A percentile compares a stretch with the other conserved stretches of the same genome.
Conservation (phyloP, 2,329 filamentous ascomycete genomes). For the Calonectria hongkongensis region DNA sequence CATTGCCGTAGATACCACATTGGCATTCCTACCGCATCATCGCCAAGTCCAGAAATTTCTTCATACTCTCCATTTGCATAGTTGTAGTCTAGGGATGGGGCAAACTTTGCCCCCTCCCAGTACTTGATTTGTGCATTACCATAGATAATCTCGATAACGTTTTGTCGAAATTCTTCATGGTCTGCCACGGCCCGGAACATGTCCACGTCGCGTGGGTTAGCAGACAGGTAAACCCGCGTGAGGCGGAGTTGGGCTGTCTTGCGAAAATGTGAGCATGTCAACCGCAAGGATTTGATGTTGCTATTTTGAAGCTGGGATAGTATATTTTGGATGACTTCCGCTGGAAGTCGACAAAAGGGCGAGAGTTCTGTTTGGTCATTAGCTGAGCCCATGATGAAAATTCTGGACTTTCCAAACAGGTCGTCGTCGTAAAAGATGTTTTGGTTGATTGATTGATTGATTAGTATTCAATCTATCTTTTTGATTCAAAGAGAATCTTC, state of each 20-base stretch:
- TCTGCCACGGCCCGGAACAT: constrained; percentile 44
- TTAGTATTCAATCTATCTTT: no score
- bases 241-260: not conserved
- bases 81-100: not conserved
- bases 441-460: no score
- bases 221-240: constrained; percentile 45
- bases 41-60: no score
- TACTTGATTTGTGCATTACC: constrained; percentile 41
- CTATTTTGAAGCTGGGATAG: constrained; percentile 13
- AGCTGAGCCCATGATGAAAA: not conserved
- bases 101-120: not conserved
- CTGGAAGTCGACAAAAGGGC: not conserved
- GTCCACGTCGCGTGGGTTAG: constrained; percentile 43
- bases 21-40: no score
- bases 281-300: constrained; percentile 39
- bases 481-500: no score
- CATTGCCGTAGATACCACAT: no score
- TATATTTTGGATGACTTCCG: constrained; percentile 13
- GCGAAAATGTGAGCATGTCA: constrained; percentile 10
- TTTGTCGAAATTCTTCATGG: constrained; percentile 34
- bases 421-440: no score
- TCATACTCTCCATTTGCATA: no score
- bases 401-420: no score
- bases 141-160: constrained; percentile 45
- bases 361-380: not conserved